Base-by-base conservation (phyloP, 2,329 filamentous ascomycete genomes). In the Fusarium pseudocircinatum region DNA sequence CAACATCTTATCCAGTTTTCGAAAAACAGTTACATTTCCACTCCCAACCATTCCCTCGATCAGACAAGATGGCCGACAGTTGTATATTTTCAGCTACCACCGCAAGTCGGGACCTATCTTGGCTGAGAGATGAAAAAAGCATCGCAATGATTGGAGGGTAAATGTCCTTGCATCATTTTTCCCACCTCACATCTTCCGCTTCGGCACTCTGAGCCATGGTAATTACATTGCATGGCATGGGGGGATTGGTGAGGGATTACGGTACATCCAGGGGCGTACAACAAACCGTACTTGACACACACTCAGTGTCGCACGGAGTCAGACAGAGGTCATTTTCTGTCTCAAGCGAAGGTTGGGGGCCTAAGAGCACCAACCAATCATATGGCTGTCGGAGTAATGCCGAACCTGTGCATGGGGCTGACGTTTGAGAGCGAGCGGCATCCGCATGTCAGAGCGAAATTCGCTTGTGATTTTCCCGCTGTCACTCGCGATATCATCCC, bases 71-170 rank as follows among this genome's bases (percentile, higher is more conserved):
- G 54, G 49, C 46, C 16, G 56, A 62, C 49, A 61, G 39, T 26
- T 39, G 47, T 43, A 30, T 46, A 69, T 43, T 24, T 49, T 67
- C 54, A 61, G 34, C 36, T 32, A 53, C 32, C 44, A 49, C 53
- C 47, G 46, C 40, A 60, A 70, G 58, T 57, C 73, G 69, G 64
- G 73, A 54, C 50, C 42, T n/a, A 32, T 53, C 40, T 59, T 47
- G 32, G 49, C 37, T 60, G 39, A 36, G 30, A 28, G 40, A 40
- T 59, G n/a, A 63, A 47, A 52, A 61, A 18, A 56, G 47, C 20
- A 50, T 63, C 40, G 47, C 44, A 46, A 61, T 76, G 74, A 78
- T 78, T 78, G 76, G 75, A 78, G 76, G 76, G 60, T 71, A 73
- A 78, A 78, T 52, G 69, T 22, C 54, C 43, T 40, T 46, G 39